Conservation (phyloP, 2,329 filamentous ascomycete genomes). For the Peltaster fructicola region DNA sequence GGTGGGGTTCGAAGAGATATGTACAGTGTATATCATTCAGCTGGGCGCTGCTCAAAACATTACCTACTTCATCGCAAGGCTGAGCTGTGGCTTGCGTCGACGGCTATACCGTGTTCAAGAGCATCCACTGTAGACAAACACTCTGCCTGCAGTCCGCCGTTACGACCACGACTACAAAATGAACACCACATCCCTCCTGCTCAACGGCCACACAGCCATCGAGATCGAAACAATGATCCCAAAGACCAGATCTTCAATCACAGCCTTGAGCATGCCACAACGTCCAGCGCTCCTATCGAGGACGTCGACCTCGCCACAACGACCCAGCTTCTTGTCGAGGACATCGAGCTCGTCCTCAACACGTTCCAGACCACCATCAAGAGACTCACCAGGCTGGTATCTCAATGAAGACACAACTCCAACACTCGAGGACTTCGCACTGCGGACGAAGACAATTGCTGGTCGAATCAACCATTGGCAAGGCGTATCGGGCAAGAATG, state of each 20-base stretch:
- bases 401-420: conserved; percentile 9
- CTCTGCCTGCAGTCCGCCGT: too few relatives aligned
- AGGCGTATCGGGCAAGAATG: conserved; percentile 13
- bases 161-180: too few relatives aligned
- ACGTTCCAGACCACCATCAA: background rate
- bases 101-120: too few relatives aligned
- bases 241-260: conserved; percentile 2
- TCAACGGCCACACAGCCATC: conserved; percentile 12
- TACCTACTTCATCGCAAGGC: too few relatives aligned
- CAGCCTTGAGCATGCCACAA: background rate
- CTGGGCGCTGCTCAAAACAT: too few relatives aligned
- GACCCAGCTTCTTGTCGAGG: background rate
- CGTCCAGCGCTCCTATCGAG: background rate
- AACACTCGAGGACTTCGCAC: conserved; percentile 15
- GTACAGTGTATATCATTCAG: too few relatives aligned
- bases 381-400: conserved; percentile 14
- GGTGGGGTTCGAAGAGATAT: too few relatives aligned
- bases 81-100: too few relatives aligned
- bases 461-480: conserved; percentile 13
- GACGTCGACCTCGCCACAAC: background rate
- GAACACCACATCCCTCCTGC: conserved; percentile 14
- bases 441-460: conserved; percentile 9
- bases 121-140: too few relatives aligned
- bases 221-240: conserved; percentile 6
- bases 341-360: background rate